Percentiles rank a stretch among this genome's conserved stretches.
Conservation (phyloP, 129 eudicot species). For the Flaveria ramosissima region DNA sequence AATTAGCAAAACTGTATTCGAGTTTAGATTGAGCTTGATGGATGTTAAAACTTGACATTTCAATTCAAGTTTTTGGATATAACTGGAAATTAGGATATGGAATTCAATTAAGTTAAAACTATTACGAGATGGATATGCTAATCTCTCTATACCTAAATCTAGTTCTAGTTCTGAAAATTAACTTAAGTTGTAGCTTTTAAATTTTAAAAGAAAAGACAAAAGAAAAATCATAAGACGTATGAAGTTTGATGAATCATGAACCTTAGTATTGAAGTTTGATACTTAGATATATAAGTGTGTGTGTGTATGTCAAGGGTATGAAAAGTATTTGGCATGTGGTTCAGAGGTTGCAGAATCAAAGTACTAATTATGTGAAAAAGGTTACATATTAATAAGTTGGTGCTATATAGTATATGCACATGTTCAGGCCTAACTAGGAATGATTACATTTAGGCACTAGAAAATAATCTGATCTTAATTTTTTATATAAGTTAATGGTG, state of each 20-base stretch:
- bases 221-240: not conserved
- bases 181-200: not conserved
- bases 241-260: not conserved
- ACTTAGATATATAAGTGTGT: not conserved
- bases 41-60: not conserved
- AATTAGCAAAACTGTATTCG: not conserved
- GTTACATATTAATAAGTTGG: not conserved
- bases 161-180: not conserved
- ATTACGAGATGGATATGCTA: not conserved
- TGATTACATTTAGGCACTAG: not conserved
- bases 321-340: not conserved
- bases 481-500: slow-evolving; percentile 1
- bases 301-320: not conserved
- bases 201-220: not conserved
- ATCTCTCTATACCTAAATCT: not conserved
- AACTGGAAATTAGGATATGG: not conserved
- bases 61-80: not conserved
- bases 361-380: not conserved
- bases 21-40: not conserved
- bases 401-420: not conserved
- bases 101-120: not conserved
- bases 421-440: not conserved
- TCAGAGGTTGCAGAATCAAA: not conserved
- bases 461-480: not conserved
- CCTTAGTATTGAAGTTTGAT: not conserved